These are phyloP conservation scores for Tolypocladium inflatum DNA, from an alignment of 2,329 filamentous ascomycete genomes.

Conservation along the genomic window DNA sequence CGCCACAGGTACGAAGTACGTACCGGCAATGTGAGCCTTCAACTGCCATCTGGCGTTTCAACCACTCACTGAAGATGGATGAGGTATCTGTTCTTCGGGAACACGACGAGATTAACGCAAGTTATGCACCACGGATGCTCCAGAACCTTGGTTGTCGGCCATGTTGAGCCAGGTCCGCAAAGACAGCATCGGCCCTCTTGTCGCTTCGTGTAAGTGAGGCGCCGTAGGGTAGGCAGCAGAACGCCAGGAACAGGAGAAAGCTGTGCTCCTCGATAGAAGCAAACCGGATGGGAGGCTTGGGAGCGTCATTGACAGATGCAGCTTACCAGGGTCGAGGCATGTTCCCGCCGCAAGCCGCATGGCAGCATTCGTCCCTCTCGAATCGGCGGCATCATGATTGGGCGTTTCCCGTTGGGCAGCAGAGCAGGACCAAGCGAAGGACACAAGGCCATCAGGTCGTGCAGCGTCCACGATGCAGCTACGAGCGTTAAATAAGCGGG, in stretches of 20 bases:
- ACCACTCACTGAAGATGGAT: not conserved
- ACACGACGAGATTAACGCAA: not conserved
- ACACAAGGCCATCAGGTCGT: no score
- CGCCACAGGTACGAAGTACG: not conserved
- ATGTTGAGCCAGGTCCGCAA: not conserved
- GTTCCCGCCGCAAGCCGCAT: not conserved
- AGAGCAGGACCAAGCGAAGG: not conserved
- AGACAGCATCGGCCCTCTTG: not conserved
- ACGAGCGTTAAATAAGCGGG: not conserved
- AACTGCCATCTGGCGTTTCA: not conserved
- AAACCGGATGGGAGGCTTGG: not conserved
- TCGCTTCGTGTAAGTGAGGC: not conserved
- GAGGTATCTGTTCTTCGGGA: not conserved
- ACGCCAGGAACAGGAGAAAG: no score
- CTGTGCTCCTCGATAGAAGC: not conserved
- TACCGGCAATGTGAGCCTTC: not conserved
- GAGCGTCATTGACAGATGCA: not conserved
- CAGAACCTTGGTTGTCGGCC: not conserved
- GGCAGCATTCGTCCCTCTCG: not conserved
- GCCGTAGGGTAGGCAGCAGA: not conserved
- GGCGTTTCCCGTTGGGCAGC: not conserved
- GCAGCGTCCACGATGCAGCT: not conserved
- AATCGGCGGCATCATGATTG: not conserved
- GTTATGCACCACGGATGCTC: not conserved
- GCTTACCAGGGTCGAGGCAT: not conserved